phyloP scores from a whole-genome alignment of 169 alveolate genomes.

The Eimeria praecox region DNA sequence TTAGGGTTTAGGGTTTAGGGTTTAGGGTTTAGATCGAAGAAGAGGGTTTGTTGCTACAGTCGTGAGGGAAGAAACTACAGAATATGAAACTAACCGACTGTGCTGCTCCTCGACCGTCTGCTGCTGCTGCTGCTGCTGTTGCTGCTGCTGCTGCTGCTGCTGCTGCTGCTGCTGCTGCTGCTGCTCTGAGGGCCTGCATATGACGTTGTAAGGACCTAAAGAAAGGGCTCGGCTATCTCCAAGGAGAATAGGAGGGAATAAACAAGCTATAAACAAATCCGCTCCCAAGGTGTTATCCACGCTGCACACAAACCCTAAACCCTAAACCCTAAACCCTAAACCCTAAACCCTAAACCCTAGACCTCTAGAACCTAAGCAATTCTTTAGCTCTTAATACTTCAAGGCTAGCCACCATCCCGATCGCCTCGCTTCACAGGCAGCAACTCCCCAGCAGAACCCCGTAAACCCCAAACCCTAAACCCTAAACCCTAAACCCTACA shows the following conservation, averaged over 20 bases:
- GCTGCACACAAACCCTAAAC: constrained; percentile 9
- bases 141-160: constrained; percentile 35
- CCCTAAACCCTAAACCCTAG: background rate
- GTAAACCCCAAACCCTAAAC: background rate
- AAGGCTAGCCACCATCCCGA: background rate
- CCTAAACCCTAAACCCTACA: background rate
- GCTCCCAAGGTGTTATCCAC: constrained; percentile 39
- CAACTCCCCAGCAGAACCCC: background rate
- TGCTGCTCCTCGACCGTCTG: background rate
- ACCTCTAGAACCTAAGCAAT: no score
- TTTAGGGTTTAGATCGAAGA: background rate
- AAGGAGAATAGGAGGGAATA: background rate
- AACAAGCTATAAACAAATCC: constrained; percentile 3
- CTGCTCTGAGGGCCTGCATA: background rate
- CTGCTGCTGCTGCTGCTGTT: constrained; percentile 12
- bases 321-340: background rate
- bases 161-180: constrained; percentile 33
- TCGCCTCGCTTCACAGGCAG: background rate
- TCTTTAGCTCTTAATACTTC: background rate
- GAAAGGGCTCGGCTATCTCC: constrained; percentile 4
- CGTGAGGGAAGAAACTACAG: background rate
- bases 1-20: background rate
- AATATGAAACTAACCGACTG: background rate
- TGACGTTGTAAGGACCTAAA: constrained; percentile 2
- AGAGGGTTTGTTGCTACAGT: background rate